Conservation (phyloP, 75 land plant genomes). For the Pinus albicaulis region DNA sequence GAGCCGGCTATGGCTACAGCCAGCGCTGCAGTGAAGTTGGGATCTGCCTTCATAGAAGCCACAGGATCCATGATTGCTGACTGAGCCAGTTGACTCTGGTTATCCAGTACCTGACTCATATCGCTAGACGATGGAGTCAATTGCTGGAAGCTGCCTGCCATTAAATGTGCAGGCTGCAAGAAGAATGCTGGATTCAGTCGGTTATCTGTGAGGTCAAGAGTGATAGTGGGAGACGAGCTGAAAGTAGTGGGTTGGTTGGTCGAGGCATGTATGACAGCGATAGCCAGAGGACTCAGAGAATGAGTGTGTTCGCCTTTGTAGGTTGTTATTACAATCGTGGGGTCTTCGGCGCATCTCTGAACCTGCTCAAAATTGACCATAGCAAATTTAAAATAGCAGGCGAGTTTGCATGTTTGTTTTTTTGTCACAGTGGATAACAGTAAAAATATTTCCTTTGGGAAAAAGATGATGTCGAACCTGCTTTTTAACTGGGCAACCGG, state of each 20-base stretch:
- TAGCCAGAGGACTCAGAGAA: not conserved
- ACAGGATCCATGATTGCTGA: not conserved
- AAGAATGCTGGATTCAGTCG: not conserved
- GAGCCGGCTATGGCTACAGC: constrained; percentile 18
- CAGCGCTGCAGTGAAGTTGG: constrained; percentile 25
- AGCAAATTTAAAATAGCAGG: too few relatives aligned
- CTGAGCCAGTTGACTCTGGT: not conserved
- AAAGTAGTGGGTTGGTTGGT: not conserved
- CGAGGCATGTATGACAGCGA: not conserved
- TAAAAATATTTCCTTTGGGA: too few relatives aligned
- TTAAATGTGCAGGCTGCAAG: not conserved
- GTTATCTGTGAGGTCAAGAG: not conserved
- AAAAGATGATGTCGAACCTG: not conserved
- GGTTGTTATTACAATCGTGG: not conserved
- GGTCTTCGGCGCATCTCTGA: not conserved
- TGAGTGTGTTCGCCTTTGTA: not conserved
- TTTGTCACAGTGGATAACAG: too few relatives aligned
- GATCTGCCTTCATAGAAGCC: constrained; percentile 28
- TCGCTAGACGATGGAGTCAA: not conserved
- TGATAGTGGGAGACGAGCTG: not conserved
- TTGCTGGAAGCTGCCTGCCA: not conserved
- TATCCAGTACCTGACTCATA: not conserved
- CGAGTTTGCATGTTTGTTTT: too few relatives aligned
- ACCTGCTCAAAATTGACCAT: not conserved
- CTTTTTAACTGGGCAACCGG: constrained; percentile 2